Conservation (phyloP, 2,329 filamentous ascomycete genomes). For the Cordyceps pruinosa region DNA sequence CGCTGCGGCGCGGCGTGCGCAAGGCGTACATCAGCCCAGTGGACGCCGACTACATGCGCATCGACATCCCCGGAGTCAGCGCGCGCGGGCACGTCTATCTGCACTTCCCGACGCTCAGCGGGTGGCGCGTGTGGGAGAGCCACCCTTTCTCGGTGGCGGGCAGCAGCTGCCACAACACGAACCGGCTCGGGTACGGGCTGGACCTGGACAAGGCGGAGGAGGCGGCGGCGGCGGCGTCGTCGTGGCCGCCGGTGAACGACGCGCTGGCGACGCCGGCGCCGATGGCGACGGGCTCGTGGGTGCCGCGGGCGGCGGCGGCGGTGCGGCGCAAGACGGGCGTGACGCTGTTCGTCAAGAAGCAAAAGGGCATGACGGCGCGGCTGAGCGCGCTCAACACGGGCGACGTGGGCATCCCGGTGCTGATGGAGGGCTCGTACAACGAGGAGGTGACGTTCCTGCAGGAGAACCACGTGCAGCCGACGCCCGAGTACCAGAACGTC, state of each 20-base stretch:
- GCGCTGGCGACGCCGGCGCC: neutral
- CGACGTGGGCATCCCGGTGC: conserved; percentile 15
- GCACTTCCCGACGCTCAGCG: conserved; percentile 21
- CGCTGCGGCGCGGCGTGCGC: conserved; percentile 16
- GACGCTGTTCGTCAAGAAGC: conserved; percentile 15
- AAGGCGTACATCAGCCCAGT: conserved; percentile 18
- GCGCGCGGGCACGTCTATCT: conserved; percentile 22
- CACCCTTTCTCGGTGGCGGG: conserved; percentile 24
- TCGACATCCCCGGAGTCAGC: conserved; percentile 20
- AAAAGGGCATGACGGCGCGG: conserved; percentile 13
- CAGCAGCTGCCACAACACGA: neutral
- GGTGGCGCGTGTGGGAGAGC: conserved; percentile 24
- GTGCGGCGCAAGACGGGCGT: conserved; percentile 10
- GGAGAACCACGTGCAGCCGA: conserved; percentile 12
- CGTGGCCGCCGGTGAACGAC: neutral
- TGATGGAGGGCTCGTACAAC: conserved; percentile 19
- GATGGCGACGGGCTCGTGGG: neutral
- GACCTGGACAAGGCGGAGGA: conserved; percentile 5
- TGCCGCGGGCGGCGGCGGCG: neutral
- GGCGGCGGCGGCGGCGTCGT: no score
- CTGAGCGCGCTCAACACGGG: conserved; percentile 7
- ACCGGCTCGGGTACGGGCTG: neutral
- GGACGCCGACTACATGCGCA: conserved; percentile 20
- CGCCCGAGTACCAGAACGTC: conserved; percentile 18
- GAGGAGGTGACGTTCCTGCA: conserved; percentile 14